These are phyloP conservation scores for Dactylella cylindrospora DNA, from an alignment of 2,329 filamentous ascomycete genomes.

Conservation along the genomic window DNA sequence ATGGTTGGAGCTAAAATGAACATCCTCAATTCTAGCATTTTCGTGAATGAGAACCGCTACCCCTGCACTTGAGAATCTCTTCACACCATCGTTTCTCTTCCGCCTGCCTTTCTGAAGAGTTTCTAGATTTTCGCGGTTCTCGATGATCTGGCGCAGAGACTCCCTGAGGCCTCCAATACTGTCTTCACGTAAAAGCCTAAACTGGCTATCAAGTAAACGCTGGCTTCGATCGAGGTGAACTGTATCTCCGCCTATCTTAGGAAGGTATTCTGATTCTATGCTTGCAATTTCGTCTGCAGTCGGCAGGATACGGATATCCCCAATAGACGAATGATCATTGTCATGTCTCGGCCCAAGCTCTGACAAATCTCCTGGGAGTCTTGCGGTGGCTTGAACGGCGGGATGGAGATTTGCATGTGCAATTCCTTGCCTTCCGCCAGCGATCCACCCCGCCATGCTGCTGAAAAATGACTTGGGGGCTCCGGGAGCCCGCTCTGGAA, in stretches of 20 bases:
- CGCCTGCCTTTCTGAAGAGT: constrained; percentile 5
- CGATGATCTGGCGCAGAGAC: constrained; percentile 48
- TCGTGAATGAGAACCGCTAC: constrained; percentile 5
- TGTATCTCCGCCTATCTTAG: constrained; percentile 42
- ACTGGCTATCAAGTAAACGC: constrained; percentile 50
- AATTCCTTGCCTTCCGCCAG: background rate
- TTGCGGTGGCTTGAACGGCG: constrained; percentile 29
- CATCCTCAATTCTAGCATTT: constrained; percentile 8
- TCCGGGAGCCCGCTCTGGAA: constrained; percentile 12
- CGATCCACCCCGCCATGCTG: constrained; percentile 7
- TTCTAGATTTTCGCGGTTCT: constrained; percentile 44
- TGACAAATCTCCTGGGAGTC: constrained; percentile 48
- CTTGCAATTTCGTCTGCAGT: constrained; percentile 50
- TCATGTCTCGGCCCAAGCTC: constrained; percentile 48
- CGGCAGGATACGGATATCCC: constrained; percentile 50
- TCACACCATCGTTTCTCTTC: constrained; percentile 24
- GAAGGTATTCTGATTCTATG: constrained; percentile 44
- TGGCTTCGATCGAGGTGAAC: constrained; percentile 49
- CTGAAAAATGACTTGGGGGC: constrained; percentile 13
- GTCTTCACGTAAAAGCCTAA: constrained; percentile 49
- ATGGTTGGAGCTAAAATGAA: constrained; percentile 21
- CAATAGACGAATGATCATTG: constrained; percentile 49
- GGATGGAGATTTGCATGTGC: constrained; percentile 15
- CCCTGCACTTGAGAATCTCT: constrained; percentile 38
- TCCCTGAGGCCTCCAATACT: constrained; percentile 49